Evolutionary conservation across 1,284 basidiomycete genomes (phyloP), one percentile per base, ranked within the genome.

Genomic region (Pterulicium gracile): DNA sequence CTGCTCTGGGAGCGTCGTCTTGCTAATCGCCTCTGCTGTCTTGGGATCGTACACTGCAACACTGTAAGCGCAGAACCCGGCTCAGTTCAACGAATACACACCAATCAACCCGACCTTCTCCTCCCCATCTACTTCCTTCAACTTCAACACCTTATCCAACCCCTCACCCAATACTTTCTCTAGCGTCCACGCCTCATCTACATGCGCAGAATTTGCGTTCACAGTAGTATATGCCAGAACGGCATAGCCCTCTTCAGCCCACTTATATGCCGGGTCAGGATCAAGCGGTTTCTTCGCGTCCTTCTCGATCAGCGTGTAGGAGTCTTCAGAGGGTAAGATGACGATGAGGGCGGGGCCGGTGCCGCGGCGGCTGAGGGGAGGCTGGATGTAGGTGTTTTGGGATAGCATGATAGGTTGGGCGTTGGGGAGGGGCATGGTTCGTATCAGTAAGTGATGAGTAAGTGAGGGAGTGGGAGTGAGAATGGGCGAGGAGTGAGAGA

Each of bases 181-280:
- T 14, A 61, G 52, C 18, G 53, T 50, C 45, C 57, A 54, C 15
- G 51, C 50, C 2, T 50, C 49, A 4, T 53, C 50, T 12, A 45
- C 45, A 39, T 7, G 7, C n/a, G 4, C 21, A 48, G 49, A 24
- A 4, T 58, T 60, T 12, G 45, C 45, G 19, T 7, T 17, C n/a
- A 7, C 21, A 48, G 49, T 27, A 4, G 58, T 60, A 24, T 68
- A 52, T n/a, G 61, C 66, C n/a, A 64, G 61, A 1, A 72, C 69
- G 14, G 65, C 64, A 48, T 69, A 73, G 0, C 71, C 71, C 54
- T 73, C 70, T 50, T 72, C 69, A 12, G 70, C 69, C 69, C 69
- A 72, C 57, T 72, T 73, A 52, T 59, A 59, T 1, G 64, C 52
- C n/a, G 69, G 69, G 46, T 67, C 64, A 4, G 69, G 70, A 54